Percentiles rank a stretch among this genome's conserved stretches.
These are phyloP conservation scores for Pelargonium citronellum DNA, from an alignment of 441 rosid genomes.

Conservation along the genomic window DNA sequence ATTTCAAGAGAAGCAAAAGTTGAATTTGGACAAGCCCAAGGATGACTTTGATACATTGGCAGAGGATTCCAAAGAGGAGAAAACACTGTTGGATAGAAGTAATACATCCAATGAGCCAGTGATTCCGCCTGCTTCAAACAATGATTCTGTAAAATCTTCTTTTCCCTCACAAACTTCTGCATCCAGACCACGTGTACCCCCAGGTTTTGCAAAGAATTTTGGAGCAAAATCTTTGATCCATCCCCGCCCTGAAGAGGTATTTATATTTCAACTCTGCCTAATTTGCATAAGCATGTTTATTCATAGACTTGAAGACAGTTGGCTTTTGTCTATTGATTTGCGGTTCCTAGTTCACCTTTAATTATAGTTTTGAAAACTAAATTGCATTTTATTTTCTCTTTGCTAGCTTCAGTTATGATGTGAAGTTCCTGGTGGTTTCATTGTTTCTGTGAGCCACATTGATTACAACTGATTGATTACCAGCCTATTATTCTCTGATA, in stretches of 20 bases:
- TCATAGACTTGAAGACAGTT: too few relatives aligned
- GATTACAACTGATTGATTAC: background rate
- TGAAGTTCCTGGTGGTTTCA: background rate
- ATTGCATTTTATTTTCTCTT: background rate
- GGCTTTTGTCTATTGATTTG: background rate
- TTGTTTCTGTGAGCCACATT: background rate
- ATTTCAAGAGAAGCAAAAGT: constrained; percentile 74
- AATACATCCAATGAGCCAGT: constrained; percentile 39
- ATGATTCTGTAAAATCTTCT: constrained; percentile 41
- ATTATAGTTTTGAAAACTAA: constrained; percentile 3
- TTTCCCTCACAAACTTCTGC: constrained; percentile 45
- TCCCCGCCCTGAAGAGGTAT: constrained; percentile 47
- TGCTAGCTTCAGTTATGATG: background rate
- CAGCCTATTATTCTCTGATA: background rate
- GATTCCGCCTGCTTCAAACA: constrained; percentile 20
- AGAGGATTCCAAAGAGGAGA: constrained; percentile 61
- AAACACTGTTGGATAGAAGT: constrained; percentile 33
- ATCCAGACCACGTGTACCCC: constrained; percentile 95
- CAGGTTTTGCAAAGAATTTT: constrained; percentile 68
- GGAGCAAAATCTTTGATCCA: constrained; percentile 44
- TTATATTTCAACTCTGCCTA: background rate
- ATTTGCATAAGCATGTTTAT: background rate
- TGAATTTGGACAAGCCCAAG: constrained; percentile 53
- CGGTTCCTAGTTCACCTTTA: background rate
- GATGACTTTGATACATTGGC: constrained; percentile 57